These are phyloP conservation scores for Silene conica DNA, from an alignment of 148 eudicot species.

Conservation along the genomic window DNA sequence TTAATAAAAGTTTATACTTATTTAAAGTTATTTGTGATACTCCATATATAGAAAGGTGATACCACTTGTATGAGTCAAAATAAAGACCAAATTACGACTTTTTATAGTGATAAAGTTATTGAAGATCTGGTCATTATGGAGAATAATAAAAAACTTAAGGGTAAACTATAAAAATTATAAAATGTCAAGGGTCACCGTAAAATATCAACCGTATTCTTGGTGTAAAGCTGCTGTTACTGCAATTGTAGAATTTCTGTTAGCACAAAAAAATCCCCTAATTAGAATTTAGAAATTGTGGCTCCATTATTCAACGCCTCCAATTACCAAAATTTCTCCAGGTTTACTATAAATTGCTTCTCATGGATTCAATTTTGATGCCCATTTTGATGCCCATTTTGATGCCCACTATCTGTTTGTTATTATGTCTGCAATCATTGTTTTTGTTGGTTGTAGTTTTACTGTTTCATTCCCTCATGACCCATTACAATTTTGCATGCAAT, in stretches of 20 bases:
- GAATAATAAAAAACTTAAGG: too few relatives aligned
- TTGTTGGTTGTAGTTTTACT: background rate
- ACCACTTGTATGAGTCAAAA: too few relatives aligned
- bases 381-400: conserved; percentile 10
- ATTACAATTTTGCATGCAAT: conserved; percentile 17
- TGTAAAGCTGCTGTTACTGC: too few relatives aligned
- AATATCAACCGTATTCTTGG: too few relatives aligned
- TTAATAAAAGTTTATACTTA: too few relatives aligned
- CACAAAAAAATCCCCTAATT: background rate
- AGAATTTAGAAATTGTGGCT: background rate
- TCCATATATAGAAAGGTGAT: too few relatives aligned
- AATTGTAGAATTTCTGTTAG: background rate
- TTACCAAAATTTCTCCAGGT: conserved; percentile 1
- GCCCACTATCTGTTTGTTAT: conserved; percentile 17
- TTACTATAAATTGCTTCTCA: background rate
- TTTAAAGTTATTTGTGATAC: too few relatives aligned
- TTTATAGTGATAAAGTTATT: too few relatives aligned
- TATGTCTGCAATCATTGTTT: conserved; percentile 4
- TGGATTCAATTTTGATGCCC: background rate
- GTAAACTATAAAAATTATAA: too few relatives aligned
- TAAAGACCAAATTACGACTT: too few relatives aligned
- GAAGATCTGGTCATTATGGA: too few relatives aligned
- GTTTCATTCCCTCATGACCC: conserved; percentile 12
- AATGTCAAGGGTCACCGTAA: too few relatives aligned
- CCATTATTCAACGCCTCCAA: background rate